Evolutionary conservation across 2,329 filamentous ascomycete species (phyloP).

Genomic region (Akanthomyces muscarius): DNA sequence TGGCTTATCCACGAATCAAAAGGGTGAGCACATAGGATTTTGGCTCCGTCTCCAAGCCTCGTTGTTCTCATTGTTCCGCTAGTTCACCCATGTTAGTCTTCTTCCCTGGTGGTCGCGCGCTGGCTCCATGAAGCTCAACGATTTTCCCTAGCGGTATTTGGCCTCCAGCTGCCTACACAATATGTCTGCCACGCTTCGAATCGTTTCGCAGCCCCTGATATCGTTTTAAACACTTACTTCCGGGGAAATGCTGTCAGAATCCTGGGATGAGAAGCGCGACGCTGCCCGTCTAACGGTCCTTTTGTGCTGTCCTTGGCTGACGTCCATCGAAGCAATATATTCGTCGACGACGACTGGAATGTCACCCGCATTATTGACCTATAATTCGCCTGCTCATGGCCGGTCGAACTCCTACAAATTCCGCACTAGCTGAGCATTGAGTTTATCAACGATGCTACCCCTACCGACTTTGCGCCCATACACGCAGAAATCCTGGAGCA

Average conservation of each 20-base stretch:
- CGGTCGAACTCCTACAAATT: slow-evolving; percentile 28
- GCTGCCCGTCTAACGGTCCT: slow-evolving; percentile 24
- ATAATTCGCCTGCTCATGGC: slow-evolving; percentile 30
- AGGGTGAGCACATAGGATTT: slow-evolving; percentile 3
- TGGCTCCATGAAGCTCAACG: neutral
- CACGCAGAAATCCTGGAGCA: slow-evolving; percentile 16
- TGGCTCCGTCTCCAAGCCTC: neutral
- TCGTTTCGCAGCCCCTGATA: neutral
- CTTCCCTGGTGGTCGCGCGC: slow-evolving; percentile 5
- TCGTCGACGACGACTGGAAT: slow-evolving; percentile 34
- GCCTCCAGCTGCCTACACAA: slow-evolving; percentile 1
- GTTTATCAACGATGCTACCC: slow-evolving; percentile 10
- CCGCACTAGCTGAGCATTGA: slow-evolving; percentile 37
- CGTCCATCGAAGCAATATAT: slow-evolving; percentile 37
- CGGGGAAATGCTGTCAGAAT: slow-evolving; percentile 22
- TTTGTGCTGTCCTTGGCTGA: slow-evolving; percentile 35
- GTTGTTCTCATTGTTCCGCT: neutral
- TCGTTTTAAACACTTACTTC: neutral
- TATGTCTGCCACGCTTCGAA: neutral
- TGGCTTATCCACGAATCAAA: slow-evolving; percentile 13
- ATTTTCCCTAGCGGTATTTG: neutral
- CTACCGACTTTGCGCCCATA: slow-evolving; percentile 2
- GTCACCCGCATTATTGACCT: slow-evolving; percentile 32
- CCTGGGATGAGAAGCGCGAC: slow-evolving; percentile 19
- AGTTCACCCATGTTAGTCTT: slow-evolving; percentile 1